These are phyloP conservation scores for Fusarium sp. DNA, from an alignment of 2,329 filamentous ascomycete genomes.

Conservation along the genomic window DNA sequence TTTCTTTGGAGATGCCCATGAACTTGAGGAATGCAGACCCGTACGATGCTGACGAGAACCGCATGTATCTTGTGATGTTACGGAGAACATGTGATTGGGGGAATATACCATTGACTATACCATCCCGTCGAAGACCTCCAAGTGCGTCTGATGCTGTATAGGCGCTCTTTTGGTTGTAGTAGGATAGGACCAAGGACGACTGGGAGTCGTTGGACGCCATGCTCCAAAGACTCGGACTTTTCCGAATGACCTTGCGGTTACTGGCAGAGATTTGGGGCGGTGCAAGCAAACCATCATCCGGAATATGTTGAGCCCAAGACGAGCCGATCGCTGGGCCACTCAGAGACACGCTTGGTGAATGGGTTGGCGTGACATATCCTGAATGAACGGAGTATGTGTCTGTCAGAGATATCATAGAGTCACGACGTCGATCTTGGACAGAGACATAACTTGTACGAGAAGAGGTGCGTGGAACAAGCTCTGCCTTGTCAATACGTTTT, in stretches of 20 bases:
- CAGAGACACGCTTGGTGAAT: slow-evolving; percentile 55
- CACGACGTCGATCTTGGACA: slow-evolving; percentile 61
- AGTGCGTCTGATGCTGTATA: slow-evolving; percentile 62
- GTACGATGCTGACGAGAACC: slow-evolving; percentile 74
- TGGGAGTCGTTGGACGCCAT: slow-evolving; percentile 67
- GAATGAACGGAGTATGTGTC: slow-evolving; percentile 66
- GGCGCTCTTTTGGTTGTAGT: slow-evolving; percentile 60
- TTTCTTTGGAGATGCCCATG: slow-evolving; percentile 68
- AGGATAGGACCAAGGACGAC: slow-evolving; percentile 63
- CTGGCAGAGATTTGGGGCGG: slow-evolving; percentile 38
- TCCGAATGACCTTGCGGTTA: slow-evolving; percentile 45
- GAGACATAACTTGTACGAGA: slow-evolving; percentile 63
- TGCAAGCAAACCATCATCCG: slow-evolving; percentile 27
- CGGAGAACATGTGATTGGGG: slow-evolving; percentile 68
- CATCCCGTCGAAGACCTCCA: slow-evolving; percentile 61
- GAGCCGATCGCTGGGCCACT: slow-evolving; percentile 44
- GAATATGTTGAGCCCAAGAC: slow-evolving; percentile 28
- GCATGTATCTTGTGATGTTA: slow-evolving; percentile 73
- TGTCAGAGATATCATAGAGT: slow-evolving; percentile 66
- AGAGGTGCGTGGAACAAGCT: slow-evolving; percentile 52
- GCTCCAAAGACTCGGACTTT: slow-evolving; percentile 69
- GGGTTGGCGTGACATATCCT: slow-evolving; percentile 56
- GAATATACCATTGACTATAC: slow-evolving; percentile 68
- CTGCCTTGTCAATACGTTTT: slow-evolving; percentile 38
- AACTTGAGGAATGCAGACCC: slow-evolving; percentile 71